Evolutionary conservation across 495 filamentous ascomycete species (phyloP).

Genomic region (Cairneyella variabilis): DNA sequence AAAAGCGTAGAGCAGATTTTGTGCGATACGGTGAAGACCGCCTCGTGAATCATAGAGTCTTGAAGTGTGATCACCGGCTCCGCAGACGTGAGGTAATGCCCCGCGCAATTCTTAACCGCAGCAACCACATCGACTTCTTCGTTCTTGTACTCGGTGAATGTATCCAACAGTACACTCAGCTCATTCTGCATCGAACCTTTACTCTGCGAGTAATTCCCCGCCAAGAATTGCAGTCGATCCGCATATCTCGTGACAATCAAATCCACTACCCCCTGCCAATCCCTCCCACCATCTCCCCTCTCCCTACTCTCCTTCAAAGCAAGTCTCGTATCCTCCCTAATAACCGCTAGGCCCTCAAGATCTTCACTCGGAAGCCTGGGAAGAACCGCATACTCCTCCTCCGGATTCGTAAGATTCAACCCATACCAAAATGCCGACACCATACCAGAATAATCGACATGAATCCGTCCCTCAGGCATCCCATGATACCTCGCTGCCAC

Average conservation of each 20-base stretch:
- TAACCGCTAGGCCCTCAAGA: slow-evolving; percentile 31
- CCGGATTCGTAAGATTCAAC: slow-evolving; percentile 49
- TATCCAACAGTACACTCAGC: slow-evolving; percentile 40
- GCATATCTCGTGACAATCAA: slow-evolving; percentile 58
- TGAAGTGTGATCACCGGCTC: slow-evolving; percentile 16
- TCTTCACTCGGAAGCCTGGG: slow-evolving; percentile 43
- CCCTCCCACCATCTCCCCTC: slow-evolving; percentile 22
- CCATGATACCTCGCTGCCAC: slow-evolving; percentile 54
- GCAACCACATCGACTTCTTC: slow-evolving; percentile 26
- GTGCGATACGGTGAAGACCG: slow-evolving; percentile 42
- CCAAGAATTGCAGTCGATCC: slow-evolving; percentile 46
- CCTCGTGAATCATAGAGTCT: slow-evolving; percentile 35
- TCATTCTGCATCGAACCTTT: slow-evolving; percentile 38
- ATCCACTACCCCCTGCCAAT: slow-evolving; percentile 61
- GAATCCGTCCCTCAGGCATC: slow-evolving; percentile 49
- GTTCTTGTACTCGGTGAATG: slow-evolving; percentile 46
- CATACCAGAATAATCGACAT: slow-evolving; percentile 58
- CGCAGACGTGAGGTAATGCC: slow-evolving; percentile 38
- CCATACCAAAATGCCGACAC: slow-evolving; percentile 54
- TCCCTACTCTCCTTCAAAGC: slow-evolving; percentile 28
- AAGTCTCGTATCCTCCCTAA: slow-evolving; percentile 39
- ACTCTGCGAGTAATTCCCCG: slow-evolving; percentile 27
- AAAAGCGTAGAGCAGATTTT: slow-evolving; percentile 50
- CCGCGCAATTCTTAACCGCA: slow-evolving; percentile 45
- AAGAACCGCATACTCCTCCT: slow-evolving; percentile 30